Evolutionary conservation across 805 yeast genomes (phyloP).

Genomic region (Schwanniomyces occidentalis): DNA sequence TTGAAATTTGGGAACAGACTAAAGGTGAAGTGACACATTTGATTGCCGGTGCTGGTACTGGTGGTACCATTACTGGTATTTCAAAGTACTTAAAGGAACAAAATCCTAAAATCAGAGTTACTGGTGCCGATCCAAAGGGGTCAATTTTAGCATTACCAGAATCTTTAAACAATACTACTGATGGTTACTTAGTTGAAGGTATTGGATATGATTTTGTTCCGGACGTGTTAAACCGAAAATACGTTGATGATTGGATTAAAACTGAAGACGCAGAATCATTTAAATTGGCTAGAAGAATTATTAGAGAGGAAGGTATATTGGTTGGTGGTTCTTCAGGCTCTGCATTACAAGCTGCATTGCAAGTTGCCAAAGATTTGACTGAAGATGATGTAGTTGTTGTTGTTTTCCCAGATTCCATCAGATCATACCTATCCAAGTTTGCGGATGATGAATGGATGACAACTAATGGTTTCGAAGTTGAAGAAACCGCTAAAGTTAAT

Average conservation of each 20-base stretch:
- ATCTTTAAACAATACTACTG: constrained; percentile 58
- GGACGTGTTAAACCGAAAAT: constrained; percentile 66
- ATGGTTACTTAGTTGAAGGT: constrained; percentile 79
- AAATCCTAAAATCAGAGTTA: constrained; percentile 56
- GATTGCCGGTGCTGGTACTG: constrained; percentile 93
- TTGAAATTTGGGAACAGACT: constrained; percentile 81
- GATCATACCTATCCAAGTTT: constrained; percentile 84
- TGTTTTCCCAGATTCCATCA: constrained; percentile 81
- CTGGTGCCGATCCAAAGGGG: constrained; percentile 87
- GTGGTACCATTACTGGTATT: constrained; percentile 96
- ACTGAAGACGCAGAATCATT: constrained; percentile 83
- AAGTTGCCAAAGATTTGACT: constrained; percentile 65
- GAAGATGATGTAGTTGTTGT: constrained; percentile 77
- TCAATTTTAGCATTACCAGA: constrained; percentile 83
- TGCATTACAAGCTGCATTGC: constrained; percentile 76
- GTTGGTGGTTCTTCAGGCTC: constrained; percentile 91
- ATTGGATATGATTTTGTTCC: constrained; percentile 90
- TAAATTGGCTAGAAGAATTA: constrained; percentile 76
- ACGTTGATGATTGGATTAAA: constrained; percentile 79
- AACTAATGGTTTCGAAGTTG: constrained; percentile 68
- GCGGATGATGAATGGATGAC: constrained; percentile 92
- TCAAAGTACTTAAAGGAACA: constrained; percentile 75
- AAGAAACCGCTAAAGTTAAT: constrained; percentile 39
- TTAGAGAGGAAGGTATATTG: constrained; percentile 80
- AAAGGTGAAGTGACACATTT: constrained; percentile 68